phyloP scores from a whole-genome alignment of 352 stramenopile genomes.

The Phytophthora tentaculata region DNA sequence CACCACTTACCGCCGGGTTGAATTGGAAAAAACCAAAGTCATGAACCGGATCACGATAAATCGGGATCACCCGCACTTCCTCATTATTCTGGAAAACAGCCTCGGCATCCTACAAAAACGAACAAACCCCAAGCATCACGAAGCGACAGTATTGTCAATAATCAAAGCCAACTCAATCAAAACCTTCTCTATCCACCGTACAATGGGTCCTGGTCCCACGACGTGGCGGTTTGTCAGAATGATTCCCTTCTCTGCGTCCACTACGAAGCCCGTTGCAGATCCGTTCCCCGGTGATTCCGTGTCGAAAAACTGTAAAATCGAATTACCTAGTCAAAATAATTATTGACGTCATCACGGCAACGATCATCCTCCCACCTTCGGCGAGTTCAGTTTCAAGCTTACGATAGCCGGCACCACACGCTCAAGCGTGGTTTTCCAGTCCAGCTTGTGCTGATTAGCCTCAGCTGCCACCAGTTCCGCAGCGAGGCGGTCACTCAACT shows the following conservation, averaged over 20 bases:
- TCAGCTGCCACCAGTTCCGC: slow-evolving; percentile 75
- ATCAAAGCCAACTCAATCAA: neutral
- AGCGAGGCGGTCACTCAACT: slow-evolving; percentile 68
- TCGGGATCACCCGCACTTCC: slow-evolving; percentile 90
- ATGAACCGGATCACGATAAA: slow-evolving; percentile 93
- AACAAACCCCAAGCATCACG: neutral
- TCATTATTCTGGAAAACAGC: slow-evolving; percentile 95
- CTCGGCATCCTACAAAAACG: slow-evolving; percentile 71
- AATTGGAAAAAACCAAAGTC: slow-evolving; percentile 95
- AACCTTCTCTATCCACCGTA: slow-evolving; percentile 35
- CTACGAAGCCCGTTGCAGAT: slow-evolving; percentile 93
- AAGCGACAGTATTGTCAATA: slow-evolving; percentile 6
- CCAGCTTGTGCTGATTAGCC: slow-evolving; percentile 63
- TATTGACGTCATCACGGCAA: slow-evolving; percentile 8
- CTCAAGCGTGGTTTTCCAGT: slow-evolving; percentile 89
- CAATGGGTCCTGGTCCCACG: slow-evolving; percentile 83
- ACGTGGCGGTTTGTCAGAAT: slow-evolving; percentile 95
- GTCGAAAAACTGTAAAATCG: slow-evolving; percentile 86
- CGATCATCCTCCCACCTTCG: slow-evolving; percentile 53
- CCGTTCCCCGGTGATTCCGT: slow-evolving; percentile 88
- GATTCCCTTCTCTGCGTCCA: slow-evolving; percentile 91
- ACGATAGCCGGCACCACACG: slow-evolving; percentile 87
- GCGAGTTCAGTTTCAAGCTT: slow-evolving; percentile 89
- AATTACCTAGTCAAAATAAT: slow-evolving; percentile 15
- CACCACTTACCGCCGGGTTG: slow-evolving; percentile 63